These are phyloP conservation scores for Pyropia yezoensis DNA, from an alignment of 23 red algal genomes.

Conservation along the genomic window DNA sequence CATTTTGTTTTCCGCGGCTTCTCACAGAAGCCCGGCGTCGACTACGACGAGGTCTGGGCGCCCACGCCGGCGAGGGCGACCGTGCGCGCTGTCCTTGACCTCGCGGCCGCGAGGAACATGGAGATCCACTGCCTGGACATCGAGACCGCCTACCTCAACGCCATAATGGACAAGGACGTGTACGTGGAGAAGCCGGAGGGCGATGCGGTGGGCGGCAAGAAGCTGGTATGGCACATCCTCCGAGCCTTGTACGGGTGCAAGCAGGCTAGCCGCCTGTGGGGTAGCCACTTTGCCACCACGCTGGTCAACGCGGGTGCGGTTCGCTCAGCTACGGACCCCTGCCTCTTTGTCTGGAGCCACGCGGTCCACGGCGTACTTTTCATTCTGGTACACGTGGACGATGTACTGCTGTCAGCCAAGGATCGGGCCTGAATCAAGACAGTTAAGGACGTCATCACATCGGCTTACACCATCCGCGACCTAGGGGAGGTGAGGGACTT, in stretches of 20 bases:
- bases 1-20: slow-evolving; percentile 21
- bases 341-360: background rate
- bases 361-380: background rate
- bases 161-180: slow-evolving; percentile 16
- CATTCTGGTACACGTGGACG: background rate
- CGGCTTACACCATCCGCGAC: background rate
- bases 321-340: background rate
- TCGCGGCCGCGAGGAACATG: slow-evolving; percentile 17
- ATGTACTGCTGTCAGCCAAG: background rate
- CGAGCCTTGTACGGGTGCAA: too few species aligned
- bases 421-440: background rate
- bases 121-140: slow-evolving; percentile 24
- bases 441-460: slow-evolving; percentile 4
- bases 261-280: too few species aligned
- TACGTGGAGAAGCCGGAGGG: background rate
- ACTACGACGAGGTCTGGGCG: background rate
- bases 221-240: too few species aligned
- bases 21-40: slow-evolving; percentile 2
- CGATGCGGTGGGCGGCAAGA: too few species aligned
- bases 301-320: too few species aligned
- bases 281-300: too few species aligned
- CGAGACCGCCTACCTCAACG: slow-evolving; percentile 33
- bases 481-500: background rate
- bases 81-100: slow-evolving; percentile 1
- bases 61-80: background rate